phyloP scores from a whole-genome alignment of 345 rosid species.

The Schrenkiella parvula region DNA sequence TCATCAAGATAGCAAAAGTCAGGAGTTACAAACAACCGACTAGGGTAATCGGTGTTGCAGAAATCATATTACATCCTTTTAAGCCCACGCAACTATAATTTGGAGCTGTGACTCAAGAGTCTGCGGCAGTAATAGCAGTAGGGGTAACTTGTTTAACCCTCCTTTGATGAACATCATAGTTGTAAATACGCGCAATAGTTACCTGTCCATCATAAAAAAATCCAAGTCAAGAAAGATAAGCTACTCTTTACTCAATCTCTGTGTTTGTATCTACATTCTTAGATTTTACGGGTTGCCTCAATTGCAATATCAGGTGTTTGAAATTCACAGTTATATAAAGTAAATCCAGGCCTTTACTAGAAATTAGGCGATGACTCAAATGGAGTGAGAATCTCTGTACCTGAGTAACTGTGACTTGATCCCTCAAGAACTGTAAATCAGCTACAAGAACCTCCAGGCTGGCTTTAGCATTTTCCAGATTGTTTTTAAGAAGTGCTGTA shows the following conservation, averaged over 20 bases:
- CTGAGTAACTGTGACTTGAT: slow-evolving; percentile 96
- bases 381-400: slow-evolving; percentile 32
- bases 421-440: slow-evolving; percentile 89
- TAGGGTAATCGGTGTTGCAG: neutral
- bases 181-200: slow-evolving; percentile 76
- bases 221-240: neutral
- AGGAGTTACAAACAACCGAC: neutral
- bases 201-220: slow-evolving; percentile 45
- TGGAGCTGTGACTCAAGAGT: slow-evolving; percentile 32
- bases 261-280: neutral
- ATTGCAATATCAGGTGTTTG: neutral
- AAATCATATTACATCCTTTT: slow-evolving; percentile 4
- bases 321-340: neutral
- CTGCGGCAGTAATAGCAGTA: slow-evolving; percentile 38
- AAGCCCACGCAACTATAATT: neutral
- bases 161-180: slow-evolving; percentile 92
- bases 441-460: slow-evolving; percentile 86
- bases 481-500: slow-evolving; percentile 63
- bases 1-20: neutral
- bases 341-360: neutral
- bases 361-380: neutral
- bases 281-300: neutral
- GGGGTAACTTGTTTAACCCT: slow-evolving; percentile 53
- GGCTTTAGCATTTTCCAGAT: slow-evolving; percentile 91
- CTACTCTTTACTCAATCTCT: neutral